Conservation (phyloP, 768 basidiomycete genomes). For the Amanita molliuscula region DNA sequence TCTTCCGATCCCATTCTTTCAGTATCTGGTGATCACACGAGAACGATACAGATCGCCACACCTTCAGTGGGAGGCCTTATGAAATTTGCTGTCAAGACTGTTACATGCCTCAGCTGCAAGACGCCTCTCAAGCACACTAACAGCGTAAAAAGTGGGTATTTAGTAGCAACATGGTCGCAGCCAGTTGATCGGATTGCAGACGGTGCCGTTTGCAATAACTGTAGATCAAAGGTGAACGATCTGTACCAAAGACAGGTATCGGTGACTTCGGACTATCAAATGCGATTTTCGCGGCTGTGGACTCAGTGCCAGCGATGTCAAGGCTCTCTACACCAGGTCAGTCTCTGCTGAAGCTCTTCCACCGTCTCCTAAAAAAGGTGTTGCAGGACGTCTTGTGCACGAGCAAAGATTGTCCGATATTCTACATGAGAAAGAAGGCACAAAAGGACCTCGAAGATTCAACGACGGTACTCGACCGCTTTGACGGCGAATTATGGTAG, state of each 20-base stretch:
- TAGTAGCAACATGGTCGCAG: background rate
- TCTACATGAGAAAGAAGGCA: constrained; percentile 96
- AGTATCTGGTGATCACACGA: constrained; percentile 96
- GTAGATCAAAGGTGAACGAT: constrained; percentile 75
- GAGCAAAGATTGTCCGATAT: constrained; percentile 97
- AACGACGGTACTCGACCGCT: constrained; percentile 68
- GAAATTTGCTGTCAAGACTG: constrained; percentile 96
- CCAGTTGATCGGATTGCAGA: constrained; percentile 32
- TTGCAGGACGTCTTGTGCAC: constrained; percentile 91
- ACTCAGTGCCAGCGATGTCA: constrained; percentile 99
- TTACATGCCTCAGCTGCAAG: constrained; percentile 93
- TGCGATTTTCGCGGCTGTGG: constrained; percentile 92
- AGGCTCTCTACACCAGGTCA: constrained; percentile 89
- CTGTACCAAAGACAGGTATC: constrained; percentile 86
- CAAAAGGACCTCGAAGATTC: constrained; percentile 96
- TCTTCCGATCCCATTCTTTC: constrained; percentile 5
- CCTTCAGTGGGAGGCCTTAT: constrained; percentile 94
- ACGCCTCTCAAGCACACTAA: constrained; percentile 75
- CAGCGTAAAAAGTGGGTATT: constrained; percentile 51
- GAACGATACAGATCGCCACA: constrained; percentile 92
- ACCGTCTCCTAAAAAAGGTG: background rate
- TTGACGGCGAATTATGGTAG: constrained; percentile 53
- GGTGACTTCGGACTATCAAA: constrained; percentile 69
- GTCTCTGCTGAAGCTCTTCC: constrained; percentile 1
- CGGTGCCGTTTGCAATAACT: constrained; percentile 93